Evolutionary conservation across 257 asterid genomes (phyloP), one percentile per base, ranked within the genome.

Genomic region (Solanum raphanifolium): DNA sequence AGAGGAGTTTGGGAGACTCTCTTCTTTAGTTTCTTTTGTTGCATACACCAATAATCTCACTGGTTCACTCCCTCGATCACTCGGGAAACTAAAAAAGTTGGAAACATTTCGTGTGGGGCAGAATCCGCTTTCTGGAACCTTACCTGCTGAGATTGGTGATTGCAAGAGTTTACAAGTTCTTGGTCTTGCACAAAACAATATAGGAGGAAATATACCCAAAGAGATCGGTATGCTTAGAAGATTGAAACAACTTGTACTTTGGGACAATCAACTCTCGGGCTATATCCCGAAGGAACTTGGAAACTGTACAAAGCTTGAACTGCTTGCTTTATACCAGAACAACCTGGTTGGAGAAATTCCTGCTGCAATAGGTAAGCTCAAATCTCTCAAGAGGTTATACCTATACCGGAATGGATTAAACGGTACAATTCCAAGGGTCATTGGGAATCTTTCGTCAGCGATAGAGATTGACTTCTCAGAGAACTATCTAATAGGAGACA

Each of bases 381-480:
- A 35, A 43, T 74, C 31, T 20, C 73, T 88, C 83, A 27, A 60
- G 66, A 85, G 46, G 88, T 86, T 94, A 27, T 96, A 95, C 87
- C 87, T 96, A 39, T 96, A 96, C 62, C 87, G 98, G 74, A 96
- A 96, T 85, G 92, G 88, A 36, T 90, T 96, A 43, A 95, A 92
- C 27, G 98, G 98, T 29, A 95, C 94, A 4, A 96, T 96, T 71
- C 99, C 99, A 3, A 92, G 75, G 72, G 98, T 93, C 90, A 84
- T 96, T 76, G 98, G 98, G 76, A 95, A 94, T 87, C 98, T 96
- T 38, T 92, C 93, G 82, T 87, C 65, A 21, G 92, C 91, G 3
- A 38, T 90, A 48, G 96, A 96, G 52, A 94, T 96, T 18, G 99
- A 96, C 88, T 94, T 96, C 89, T 96, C 99, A 0, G 99, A 96